These are phyloP conservation scores for Parathielavia hyrcaniae DNA, from an alignment of 495 filamentous ascomycete genomes.

Conservation along the genomic window DNA sequence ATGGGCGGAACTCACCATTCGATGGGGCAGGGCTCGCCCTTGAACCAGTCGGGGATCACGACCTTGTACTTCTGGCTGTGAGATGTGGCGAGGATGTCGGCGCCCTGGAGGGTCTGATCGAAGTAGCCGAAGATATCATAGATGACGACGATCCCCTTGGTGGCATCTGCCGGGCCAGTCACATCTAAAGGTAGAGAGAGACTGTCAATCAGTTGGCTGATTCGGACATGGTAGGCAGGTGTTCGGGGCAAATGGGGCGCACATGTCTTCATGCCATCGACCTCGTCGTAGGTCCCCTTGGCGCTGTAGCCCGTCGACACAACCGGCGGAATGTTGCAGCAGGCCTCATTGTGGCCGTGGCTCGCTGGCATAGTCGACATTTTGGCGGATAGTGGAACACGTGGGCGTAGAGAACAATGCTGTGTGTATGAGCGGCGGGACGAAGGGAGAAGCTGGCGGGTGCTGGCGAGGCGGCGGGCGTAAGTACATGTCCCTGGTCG, in stretches of 20 bases:
- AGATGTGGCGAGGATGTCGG: conserved; percentile 60
- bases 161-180: conserved; percentile 53
- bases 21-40: conserved; percentile 51
- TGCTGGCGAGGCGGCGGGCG: conserved; percentile 14
- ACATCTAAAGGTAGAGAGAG: conserved; percentile 42
- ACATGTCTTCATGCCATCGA: conserved; percentile 67
- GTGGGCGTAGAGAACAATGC: background rate
- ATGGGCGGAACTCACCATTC: conserved; percentile 38
- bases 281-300: conserved; percentile 59
- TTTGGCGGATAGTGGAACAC: conserved; percentile 26
- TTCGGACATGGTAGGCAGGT: background rate
- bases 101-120: conserved; percentile 63
- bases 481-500: background rate
- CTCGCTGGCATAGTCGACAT: conserved; percentile 48
- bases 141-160: conserved; percentile 55
- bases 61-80: conserved; percentile 54
- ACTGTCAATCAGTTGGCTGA: conserved; percentile 1
- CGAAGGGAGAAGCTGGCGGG: conserved; percentile 5
- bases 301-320: conserved; percentile 52
- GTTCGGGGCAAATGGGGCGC: background rate
- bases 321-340: conserved; percentile 65
- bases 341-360: conserved; percentile 54
- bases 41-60: conserved; percentile 65
- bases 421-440: background rate
- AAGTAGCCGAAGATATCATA: conserved; percentile 71